Conservation (phyloP, 331 rosid species). For the Spiraea crenata region DNA sequence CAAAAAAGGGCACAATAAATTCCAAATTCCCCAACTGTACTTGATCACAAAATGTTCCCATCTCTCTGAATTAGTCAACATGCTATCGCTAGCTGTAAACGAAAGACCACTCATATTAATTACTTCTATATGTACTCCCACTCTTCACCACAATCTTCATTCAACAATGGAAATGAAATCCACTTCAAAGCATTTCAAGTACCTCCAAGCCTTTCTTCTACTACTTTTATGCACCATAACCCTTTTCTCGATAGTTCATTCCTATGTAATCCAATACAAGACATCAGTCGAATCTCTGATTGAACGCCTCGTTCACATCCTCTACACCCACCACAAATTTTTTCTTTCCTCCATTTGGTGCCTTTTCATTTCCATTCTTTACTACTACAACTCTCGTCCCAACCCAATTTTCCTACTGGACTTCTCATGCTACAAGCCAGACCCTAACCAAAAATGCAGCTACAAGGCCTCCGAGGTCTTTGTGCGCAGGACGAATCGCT, state of each 20-base stretch:
- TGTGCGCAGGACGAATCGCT: background rate
- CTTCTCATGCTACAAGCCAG: slow-evolving; percentile 16
- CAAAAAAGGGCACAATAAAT: background rate
- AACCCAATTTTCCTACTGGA: slow-evolving; percentile 14
- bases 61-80: background rate
- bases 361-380: background rate
- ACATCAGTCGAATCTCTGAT: too few relatives aligned
- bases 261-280: background rate
- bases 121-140: background rate
- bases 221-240: background rate
- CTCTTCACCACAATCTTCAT: background rate
- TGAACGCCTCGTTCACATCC: background rate
- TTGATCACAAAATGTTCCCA: background rate
- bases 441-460: slow-evolving; percentile 7
- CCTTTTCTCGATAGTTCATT: background rate
- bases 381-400: slow-evolving; percentile 10
- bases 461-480: background rate
- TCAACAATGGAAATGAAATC: slow-evolving; percentile 1
- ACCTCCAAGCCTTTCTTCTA: slow-evolving; percentile 6
- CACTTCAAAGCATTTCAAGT: background rate
- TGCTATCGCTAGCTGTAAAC: background rate
- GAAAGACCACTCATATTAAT: background rate
- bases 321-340: background rate
- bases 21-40: background rate
- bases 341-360: slow-evolving; percentile 10